phyloP scores from a whole-genome alignment of 2,329 filamentous ascomycete genomes.

The Trichoderma guizhouense region DNA sequence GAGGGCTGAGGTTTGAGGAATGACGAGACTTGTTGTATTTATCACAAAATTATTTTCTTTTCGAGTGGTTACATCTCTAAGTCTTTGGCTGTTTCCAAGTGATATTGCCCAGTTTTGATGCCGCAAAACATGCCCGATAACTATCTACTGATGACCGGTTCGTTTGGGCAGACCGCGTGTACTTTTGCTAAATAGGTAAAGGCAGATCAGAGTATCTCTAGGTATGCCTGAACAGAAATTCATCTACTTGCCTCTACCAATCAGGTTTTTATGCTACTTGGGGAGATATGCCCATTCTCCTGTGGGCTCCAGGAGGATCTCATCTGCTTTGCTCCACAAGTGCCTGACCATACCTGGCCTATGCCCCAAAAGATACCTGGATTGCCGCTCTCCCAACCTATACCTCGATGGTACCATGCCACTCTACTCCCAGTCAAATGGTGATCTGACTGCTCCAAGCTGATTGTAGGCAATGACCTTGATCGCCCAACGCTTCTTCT shows the following conservation, averaged over 20 bases:
- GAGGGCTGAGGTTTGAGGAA: neutral
- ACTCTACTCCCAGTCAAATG: too few relatives aligned
- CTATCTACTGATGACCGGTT: too few relatives aligned
- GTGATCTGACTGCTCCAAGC: too few relatives aligned
- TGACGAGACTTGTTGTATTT: neutral
- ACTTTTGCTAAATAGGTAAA: too few relatives aligned
- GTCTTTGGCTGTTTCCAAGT: neutral
- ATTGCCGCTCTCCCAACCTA: neutral
- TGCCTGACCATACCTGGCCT: conserved; percentile 5
- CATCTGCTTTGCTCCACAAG: conserved; percentile 6
- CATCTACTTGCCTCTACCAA: neutral
- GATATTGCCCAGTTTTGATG: neutral
- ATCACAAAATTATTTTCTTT: neutral
- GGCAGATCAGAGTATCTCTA: too few relatives aligned
- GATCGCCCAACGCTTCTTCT: too few relatives aligned
- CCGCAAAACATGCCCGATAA: too few relatives aligned
- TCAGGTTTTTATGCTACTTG: neutral
- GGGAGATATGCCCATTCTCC: conserved; percentile 4
- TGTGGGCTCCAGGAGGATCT: neutral
- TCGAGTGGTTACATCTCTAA: fast-evolving
- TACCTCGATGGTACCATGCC: too few relatives aligned
- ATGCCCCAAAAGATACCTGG: neutral
- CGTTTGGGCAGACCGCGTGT: too few relatives aligned
- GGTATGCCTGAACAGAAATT: neutral
- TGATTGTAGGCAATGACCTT: too few relatives aligned